phyloP scores from a whole-genome alignment of 306 rosid species.

The Hippophae tibetana region DNA sequence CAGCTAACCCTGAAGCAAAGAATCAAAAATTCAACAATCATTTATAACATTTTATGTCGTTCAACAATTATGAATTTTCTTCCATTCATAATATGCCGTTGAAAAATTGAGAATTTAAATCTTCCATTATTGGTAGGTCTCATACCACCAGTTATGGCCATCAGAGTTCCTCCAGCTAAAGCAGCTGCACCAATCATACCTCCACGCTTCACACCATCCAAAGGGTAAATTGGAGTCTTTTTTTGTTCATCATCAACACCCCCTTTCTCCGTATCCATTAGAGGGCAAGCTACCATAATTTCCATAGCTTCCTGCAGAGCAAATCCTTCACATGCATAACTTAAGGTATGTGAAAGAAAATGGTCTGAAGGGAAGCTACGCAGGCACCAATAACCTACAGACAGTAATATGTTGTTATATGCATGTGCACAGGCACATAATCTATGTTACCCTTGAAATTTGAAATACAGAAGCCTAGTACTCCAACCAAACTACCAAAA shows the following conservation, averaged over 20 bases:
- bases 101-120: not conserved
- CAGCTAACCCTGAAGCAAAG: slow-evolving; percentile 11
- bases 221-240: not conserved
- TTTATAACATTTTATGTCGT: not conserved
- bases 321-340: not conserved
- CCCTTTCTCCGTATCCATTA: slow-evolving; percentile 12
- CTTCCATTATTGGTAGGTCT: not conserved
- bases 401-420: not conserved
- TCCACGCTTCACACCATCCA: slow-evolving; percentile 18
- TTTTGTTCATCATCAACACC: not conserved
- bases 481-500: not conserved
- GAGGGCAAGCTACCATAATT: slow-evolving; percentile 21
- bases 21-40: no score
- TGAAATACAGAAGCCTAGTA: not conserved
- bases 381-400: not conserved
- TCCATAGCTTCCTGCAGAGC: slow-evolving; percentile 23
- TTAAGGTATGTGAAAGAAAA: not conserved
- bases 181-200: slow-evolving; percentile 25
- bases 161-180: slow-evolving; percentile 22
- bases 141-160: slow-evolving; percentile 26
- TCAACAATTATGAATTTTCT: no score
- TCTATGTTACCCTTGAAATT: no score
- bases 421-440: not conserved
- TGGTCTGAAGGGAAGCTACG: not conserved
- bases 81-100: no score